phyloP scores from a whole-genome alignment of 768 basidiomycete species.

The Psilocybe sp. region DNA sequence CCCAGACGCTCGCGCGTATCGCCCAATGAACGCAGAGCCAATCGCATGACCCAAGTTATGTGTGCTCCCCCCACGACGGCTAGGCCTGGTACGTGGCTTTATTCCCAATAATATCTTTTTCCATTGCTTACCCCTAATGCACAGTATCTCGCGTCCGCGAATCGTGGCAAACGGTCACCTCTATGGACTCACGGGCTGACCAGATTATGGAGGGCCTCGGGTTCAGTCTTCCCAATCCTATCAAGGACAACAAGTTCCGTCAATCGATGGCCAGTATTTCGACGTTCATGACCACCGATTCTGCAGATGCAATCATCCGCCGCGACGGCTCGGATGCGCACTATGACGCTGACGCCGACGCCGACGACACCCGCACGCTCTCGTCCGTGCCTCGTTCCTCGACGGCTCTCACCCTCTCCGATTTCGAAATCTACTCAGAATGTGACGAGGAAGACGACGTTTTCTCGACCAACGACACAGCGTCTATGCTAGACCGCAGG shows the following conservation, averaged over 20 bases:
- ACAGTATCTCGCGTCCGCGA: constrained; percentile 30
- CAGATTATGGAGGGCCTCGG: constrained; percentile 38
- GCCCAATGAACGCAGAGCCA: constrained; percentile 20
- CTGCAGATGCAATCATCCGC: constrained; percentile 57
- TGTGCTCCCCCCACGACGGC: constrained; percentile 12
- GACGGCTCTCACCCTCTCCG: constrained; percentile 34
- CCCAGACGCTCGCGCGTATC: constrained; percentile 15
- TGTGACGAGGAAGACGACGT: constrained; percentile 21
- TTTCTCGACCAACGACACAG: constrained; percentile 16
- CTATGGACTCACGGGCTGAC: constrained; percentile 30
- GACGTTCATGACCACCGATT: constrained; percentile 54
- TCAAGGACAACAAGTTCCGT: constrained; percentile 32
- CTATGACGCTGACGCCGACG: background rate
- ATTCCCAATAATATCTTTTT: background rate
- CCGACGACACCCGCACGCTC: constrained; percentile 1
- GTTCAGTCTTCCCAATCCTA: constrained; percentile 30
- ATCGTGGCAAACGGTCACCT: constrained; percentile 42
- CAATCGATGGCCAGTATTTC: constrained; percentile 52
- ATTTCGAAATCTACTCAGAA: constrained; percentile 39
- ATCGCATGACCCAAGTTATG: constrained; percentile 25
- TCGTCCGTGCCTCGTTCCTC: constrained; percentile 27
- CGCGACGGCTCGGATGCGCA: constrained; percentile 10
- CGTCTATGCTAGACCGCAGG: constrained; percentile 28
- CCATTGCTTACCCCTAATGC: background rate
- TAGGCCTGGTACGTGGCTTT: constrained; percentile 4